Conservation (phyloP, 2,329 filamentous ascomycete genomes). For the Claviceps sp. region DNA sequence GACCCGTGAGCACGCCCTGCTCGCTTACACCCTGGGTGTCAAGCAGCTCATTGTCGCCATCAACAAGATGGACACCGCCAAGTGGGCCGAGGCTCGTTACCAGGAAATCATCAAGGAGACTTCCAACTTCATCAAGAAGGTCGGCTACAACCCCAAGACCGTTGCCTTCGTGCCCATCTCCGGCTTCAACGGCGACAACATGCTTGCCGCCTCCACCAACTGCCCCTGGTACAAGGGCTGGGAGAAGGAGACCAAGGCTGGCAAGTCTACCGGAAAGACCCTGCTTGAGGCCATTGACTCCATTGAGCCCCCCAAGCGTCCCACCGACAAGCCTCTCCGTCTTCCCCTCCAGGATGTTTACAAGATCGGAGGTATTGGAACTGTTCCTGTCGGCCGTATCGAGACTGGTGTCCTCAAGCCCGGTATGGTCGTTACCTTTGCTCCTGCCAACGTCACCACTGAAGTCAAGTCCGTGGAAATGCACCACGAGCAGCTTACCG, state of each 20-base stretch:
- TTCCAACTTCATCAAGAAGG: slow-evolving; percentile 99
- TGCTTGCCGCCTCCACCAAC: slow-evolving; percentile 82
- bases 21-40: slow-evolving; percentile 99
- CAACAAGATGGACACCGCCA: slow-evolving; percentile 99
- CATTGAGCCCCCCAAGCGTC: slow-evolving; percentile 86
- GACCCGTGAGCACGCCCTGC: slow-evolving; percentile 99
- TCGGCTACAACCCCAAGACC: slow-evolving; percentile 99
- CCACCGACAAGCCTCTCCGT: slow-evolving; percentile 98
- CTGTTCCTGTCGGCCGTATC: slow-evolving; percentile 99
- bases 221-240: slow-evolving; percentile 99
- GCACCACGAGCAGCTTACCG: slow-evolving; percentile 97
- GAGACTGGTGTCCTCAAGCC: slow-evolving; percentile 96
- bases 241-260: slow-evolving; percentile 90
- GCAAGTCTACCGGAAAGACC: slow-evolving; percentile 85
- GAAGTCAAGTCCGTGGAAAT: slow-evolving; percentile 99
- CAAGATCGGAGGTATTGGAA: slow-evolving; percentile 99
- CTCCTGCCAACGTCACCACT: slow-evolving; percentile 97
- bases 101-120: slow-evolving; percentile 99
- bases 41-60: slow-evolving; percentile 99
- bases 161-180: slow-evolving; percentile 99
- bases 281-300: slow-evolving; percentile 97
- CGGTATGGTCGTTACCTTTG: slow-evolving; percentile 94
- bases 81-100: slow-evolving; percentile 95
- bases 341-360: slow-evolving; percentile 99
- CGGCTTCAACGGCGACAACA: slow-evolving; percentile 99